A percentile compares a stretch with the other conserved stretches of the same genome.
Conservation (phyloP, 345 rosid species). For the Heritiera littoralis region DNA sequence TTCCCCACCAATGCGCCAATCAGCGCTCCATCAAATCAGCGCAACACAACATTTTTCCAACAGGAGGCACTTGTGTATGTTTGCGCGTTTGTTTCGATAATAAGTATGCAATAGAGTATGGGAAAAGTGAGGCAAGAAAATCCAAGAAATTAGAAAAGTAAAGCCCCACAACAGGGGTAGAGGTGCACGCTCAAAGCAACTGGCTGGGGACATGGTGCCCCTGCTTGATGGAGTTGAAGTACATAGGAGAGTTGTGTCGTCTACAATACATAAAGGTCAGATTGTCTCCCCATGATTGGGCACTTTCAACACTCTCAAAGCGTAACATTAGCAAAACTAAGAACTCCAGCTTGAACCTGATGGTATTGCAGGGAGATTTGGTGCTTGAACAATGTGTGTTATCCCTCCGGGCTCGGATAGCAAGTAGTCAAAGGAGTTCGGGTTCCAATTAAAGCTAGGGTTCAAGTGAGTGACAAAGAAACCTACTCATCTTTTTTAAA, state of each 20-base stretch:
- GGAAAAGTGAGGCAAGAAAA: constrained; percentile 8
- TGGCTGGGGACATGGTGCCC: constrained; percentile 32
- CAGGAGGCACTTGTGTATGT: background rate
- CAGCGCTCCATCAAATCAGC: constrained; percentile 7
- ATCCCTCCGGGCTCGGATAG: background rate
- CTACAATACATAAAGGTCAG: constrained; percentile 20
- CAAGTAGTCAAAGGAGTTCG: background rate
- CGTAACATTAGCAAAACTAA: background rate
- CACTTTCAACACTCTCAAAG: constrained; percentile 19
- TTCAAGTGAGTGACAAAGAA: constrained; percentile 23
- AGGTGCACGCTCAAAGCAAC: constrained; percentile 28
- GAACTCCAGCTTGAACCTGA: background rate
- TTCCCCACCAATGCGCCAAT: constrained; percentile 13
- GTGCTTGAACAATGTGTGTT: background rate
- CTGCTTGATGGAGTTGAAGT: constrained; percentile 35
- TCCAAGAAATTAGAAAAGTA: constrained; percentile 12
- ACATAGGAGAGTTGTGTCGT: constrained; percentile 31
- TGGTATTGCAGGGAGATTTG: background rate
- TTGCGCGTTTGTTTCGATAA: background rate
- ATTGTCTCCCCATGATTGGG: constrained; percentile 40
- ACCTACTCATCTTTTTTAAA: constrained; percentile 22
- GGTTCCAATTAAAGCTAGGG: constrained; percentile 9
- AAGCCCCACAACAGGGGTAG: constrained; percentile 28
- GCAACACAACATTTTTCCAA: background rate
- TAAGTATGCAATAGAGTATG: background rate